These are phyloP conservation scores for Aureobasidium uvarum DNA, from an alignment of 2,329 filamentous ascomycete species.

Conservation along the genomic window DNA sequence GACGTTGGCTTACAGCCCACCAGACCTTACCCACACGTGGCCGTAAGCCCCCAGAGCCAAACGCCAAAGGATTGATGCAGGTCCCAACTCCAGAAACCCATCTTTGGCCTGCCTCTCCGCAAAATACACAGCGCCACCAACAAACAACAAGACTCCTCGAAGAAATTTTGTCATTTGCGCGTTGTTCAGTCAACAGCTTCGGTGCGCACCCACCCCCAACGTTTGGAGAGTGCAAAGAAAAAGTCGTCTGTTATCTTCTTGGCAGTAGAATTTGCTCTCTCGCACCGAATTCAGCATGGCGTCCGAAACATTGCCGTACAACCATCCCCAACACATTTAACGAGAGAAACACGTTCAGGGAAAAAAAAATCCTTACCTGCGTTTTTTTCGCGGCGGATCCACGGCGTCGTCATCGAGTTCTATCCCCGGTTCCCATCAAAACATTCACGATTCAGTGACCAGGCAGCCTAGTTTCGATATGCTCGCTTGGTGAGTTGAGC, in stretches of 20 bases:
- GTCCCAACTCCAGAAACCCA: slow-evolving; percentile 12
- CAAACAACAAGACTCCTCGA: background rate
- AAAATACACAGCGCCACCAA: slow-evolving; percentile 12
- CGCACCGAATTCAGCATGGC: slow-evolving; percentile 14
- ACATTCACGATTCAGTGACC: slow-evolving; percentile 9
- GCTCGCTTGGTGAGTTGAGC: background rate
- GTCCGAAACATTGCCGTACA: slow-evolving; percentile 26
- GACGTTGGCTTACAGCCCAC: slow-evolving; percentile 5
- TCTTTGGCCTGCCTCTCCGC: slow-evolving; percentile 6
- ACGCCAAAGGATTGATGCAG: slow-evolving; percentile 23
- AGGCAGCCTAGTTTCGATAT: slow-evolving; percentile 8
- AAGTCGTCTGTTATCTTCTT: slow-evolving; percentile 18
- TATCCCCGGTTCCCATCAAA: slow-evolving; percentile 13
- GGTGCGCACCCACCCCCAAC: slow-evolving; percentile 6
- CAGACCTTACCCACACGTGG: slow-evolving; percentile 19
- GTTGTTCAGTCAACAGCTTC: slow-evolving; percentile 2
- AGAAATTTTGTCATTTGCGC: background rate
- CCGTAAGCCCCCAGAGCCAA: slow-evolving; percentile 10
- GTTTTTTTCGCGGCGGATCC: slow-evolving; percentile 24
- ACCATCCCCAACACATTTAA: slow-evolving; percentile 24
- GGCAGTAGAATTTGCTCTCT: slow-evolving; percentile 25
- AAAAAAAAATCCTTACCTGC: slow-evolving; percentile 11
- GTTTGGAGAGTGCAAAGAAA: background rate
- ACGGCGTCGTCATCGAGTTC: slow-evolving; percentile 13
- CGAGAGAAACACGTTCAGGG: slow-evolving; percentile 3